Conservation (phyloP, 176 grass and related monocot genomes). For the Carex littledalei region DNA sequence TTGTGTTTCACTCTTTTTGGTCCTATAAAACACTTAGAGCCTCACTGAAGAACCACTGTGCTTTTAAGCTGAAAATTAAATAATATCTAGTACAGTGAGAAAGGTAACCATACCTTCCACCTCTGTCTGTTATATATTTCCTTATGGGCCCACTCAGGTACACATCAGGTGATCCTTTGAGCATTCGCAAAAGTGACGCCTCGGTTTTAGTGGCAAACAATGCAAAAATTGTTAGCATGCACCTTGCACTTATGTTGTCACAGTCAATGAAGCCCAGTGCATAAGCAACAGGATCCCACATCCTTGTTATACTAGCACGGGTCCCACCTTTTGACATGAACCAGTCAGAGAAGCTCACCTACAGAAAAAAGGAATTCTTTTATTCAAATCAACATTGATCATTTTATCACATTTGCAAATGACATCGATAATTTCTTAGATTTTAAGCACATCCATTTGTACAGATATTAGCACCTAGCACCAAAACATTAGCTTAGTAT, state of each 20-base stretch:
- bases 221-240: conserved; percentile 97
- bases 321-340: conserved; percentile 97
- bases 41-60: neutral
- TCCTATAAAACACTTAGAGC: neutral
- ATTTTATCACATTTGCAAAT: conserved; percentile 4
- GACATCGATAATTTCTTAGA: neutral
- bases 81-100: neutral
- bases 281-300: conserved; percentile 99
- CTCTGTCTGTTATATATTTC: conserved; percentile 91
- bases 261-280: conserved; percentile 98
- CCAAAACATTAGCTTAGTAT: neutral
- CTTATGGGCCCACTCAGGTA: conserved; percentile 90
- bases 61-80: neutral
- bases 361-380: conserved; percentile 23
- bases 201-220: conserved; percentile 98
- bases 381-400: neutral
- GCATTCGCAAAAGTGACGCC: conserved; percentile 93
- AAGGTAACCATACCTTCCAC: conserved; percentile 71
- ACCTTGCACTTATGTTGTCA: conserved; percentile 98
- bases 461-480: neutral
- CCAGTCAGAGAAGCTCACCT: conserved; percentile 94
- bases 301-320: conserved; percentile 68
- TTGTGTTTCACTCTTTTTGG: neutral
- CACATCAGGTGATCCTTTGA: conserved; percentile 98
- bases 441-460: neutral